These are phyloP conservation scores for Ramularia collo-cygni DNA, from an alignment of 2,329 filamentous ascomycete genomes.

Conservation along the genomic window DNA sequence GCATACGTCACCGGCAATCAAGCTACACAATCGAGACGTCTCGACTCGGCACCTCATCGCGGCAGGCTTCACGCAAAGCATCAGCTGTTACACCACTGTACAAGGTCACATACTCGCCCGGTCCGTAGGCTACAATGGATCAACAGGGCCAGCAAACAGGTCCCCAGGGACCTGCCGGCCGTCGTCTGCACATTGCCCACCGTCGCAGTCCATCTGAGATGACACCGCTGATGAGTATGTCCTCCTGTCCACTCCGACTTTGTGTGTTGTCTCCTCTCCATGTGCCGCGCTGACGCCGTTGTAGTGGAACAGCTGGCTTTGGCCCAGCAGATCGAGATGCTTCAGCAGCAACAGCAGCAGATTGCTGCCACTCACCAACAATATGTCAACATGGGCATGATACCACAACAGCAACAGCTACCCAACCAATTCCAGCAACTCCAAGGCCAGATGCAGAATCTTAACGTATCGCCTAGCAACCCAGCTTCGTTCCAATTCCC, in stretches of 20 bases:
- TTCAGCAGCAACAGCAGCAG: constrained; percentile 97
- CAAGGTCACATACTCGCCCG: constrained; percentile 1
- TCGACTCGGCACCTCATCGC: constrained; percentile 5
- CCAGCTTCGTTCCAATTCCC: constrained; percentile 78
- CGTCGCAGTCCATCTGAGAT: constrained; percentile 94
- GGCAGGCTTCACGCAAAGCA: not conserved
- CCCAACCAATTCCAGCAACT: constrained; percentile 69
- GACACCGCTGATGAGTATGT: constrained; percentile 96
- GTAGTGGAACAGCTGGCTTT: constrained; percentile 95
- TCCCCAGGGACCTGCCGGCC: constrained; percentile 65
- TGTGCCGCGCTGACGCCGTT: constrained; percentile 26
- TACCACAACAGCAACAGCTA: constrained; percentile 76
- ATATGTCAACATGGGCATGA: constrained; percentile 95
- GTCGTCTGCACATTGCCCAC: constrained; percentile 94
- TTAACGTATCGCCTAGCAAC: constrained; percentile 57
- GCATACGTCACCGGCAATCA: constrained; percentile 22
- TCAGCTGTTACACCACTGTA: constrained; percentile 1
- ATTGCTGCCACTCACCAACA: constrained; percentile 95
- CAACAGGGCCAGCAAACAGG: constrained; percentile 48
- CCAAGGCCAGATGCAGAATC: constrained; percentile 71
- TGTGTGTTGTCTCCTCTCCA: not conserved
- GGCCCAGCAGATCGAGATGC: constrained; percentile 93
- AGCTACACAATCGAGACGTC: constrained; percentile 3
- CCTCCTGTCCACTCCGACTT: not conserved
- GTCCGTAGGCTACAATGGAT: constrained; percentile 32